Percentiles rank a stretch among this genome's conserved stretches.
These are phyloP conservation scores for Bathelium albidoporum DNA, from an alignment of 495 filamentous ascomycete species.

Conservation along the genomic window DNA sequence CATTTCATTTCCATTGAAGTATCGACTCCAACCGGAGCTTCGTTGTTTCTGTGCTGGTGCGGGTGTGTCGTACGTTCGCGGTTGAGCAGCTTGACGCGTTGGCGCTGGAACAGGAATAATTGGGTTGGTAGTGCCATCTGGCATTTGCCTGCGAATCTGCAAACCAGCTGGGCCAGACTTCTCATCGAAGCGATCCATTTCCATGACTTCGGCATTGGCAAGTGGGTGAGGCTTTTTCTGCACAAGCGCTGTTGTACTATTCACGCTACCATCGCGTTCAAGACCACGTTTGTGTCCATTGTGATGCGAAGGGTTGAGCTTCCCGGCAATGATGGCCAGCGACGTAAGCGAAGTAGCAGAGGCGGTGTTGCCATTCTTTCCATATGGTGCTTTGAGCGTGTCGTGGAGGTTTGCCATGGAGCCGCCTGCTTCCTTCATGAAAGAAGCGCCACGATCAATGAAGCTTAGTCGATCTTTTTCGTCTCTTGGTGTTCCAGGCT, in stretches of 20 bases:
- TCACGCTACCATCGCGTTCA: slow-evolving; percentile 22
- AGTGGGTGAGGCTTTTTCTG: slow-evolving; percentile 21
- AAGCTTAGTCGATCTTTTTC: slow-evolving; percentile 49
- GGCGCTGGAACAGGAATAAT: neutral
- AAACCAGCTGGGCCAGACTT: neutral
- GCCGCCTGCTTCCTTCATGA: slow-evolving; percentile 41
- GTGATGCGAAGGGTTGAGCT: slow-evolving; percentile 15
- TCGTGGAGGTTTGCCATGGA: slow-evolving; percentile 30
- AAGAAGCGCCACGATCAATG: slow-evolving; percentile 51
- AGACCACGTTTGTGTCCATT: slow-evolving; percentile 30
- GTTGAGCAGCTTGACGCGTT: neutral
- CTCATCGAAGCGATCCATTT: slow-evolving; percentile 14
- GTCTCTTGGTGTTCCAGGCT: slow-evolving; percentile 33
- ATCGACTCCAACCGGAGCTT: slow-evolving; percentile 51
- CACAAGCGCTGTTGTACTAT: slow-evolving; percentile 26
- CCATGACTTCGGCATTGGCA: slow-evolving; percentile 22
- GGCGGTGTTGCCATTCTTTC: slow-evolving; percentile 8
- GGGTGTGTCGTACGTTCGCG: neutral
- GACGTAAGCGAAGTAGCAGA: slow-evolving; percentile 28
- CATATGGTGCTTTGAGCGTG: slow-evolving; percentile 7
- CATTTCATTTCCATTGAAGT: slow-evolving; percentile 48
- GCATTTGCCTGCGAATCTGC: neutral
- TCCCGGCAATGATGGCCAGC: slow-evolving; percentile 34
- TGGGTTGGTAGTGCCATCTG: slow-evolving; percentile 11
- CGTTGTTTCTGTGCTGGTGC: slow-evolving; percentile 29